phyloP scores from a whole-genome alignment of 1,284 basidiomycete genomes.

The Ustilago trichophora region DNA sequence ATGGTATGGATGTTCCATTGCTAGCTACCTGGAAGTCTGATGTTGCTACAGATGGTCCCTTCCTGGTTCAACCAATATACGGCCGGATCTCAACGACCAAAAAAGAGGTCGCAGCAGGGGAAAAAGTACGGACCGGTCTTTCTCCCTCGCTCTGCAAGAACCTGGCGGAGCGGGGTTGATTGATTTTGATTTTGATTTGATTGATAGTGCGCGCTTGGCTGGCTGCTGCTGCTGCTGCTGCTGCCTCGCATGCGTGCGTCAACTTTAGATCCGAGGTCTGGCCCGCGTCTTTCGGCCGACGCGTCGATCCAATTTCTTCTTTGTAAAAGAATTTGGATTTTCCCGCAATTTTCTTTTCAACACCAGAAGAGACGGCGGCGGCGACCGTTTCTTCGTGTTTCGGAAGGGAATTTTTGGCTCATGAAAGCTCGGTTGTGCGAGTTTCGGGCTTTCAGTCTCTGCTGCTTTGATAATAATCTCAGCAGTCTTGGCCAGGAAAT shows the following conservation, averaged over 20 bases:
- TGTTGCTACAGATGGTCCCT: too few relatives aligned
- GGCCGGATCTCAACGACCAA: too few relatives aligned
- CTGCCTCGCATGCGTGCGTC: conserved; percentile 17
- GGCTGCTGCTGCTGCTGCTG: too few relatives aligned
- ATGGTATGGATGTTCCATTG: too few relatives aligned
- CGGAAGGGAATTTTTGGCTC: not conserved
- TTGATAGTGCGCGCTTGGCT: too few relatives aligned
- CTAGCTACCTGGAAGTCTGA: too few relatives aligned
- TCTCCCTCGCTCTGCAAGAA: too few relatives aligned
- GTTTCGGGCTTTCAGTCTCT: conserved; percentile 9
- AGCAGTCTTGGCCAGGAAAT: not conserved
- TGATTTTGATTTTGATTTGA: not conserved
- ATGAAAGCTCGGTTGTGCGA: conserved; percentile 23
- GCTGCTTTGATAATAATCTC: conserved; percentile 27
- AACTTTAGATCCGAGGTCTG: conserved; percentile 17
- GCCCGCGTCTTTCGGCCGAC: conserved; percentile 1
- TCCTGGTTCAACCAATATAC: too few relatives aligned
- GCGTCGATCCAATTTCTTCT: not conserved
- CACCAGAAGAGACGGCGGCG: not conserved
- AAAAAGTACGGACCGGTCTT: conserved; percentile 7
- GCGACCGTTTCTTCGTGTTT: conserved; percentile 1
- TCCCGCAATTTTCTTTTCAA: conserved; percentile 1
- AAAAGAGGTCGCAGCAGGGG: too few relatives aligned
- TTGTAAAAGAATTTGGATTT: not conserved
- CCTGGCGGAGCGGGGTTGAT: conserved; percentile 1